These are phyloP conservation scores for Diospyros lotus DNA, from an alignment of 148 eudicot genomes.

Conservation along the genomic window DNA sequence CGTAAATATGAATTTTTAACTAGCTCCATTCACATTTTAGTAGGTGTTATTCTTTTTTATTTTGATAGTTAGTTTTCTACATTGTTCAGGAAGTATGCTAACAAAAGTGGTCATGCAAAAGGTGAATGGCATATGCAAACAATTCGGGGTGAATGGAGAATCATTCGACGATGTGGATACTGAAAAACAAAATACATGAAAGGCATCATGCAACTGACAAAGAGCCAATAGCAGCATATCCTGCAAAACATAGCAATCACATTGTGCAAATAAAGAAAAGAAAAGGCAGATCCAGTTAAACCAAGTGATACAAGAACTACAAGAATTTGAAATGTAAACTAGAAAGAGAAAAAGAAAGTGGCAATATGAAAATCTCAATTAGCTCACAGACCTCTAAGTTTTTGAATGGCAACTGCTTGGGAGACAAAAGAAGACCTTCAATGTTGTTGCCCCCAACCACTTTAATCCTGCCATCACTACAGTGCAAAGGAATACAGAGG, in stretches of 20 bases:
- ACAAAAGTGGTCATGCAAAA: not conserved
- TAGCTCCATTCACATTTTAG: not conserved
- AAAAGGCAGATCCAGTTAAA: not conserved
- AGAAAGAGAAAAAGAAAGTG: not conserved
- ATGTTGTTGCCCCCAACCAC: slow-evolving; percentile 78
- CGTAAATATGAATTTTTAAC: not conserved
- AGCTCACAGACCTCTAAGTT: slow-evolving; percentile 63
- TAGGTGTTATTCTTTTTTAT: not conserved
- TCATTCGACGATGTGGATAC: slow-evolving; percentile 4
- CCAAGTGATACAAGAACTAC: not conserved
- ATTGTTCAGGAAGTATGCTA: not conserved
- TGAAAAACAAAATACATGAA: no score
- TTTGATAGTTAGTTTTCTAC: not conserved
- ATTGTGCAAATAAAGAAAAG: not conserved
- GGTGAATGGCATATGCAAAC: not conserved
- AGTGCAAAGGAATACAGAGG: slow-evolving; percentile 8
- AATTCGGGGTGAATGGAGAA: not conserved
- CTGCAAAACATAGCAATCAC: not conserved
- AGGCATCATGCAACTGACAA: not conserved
- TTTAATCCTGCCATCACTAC: slow-evolving; percentile 95
- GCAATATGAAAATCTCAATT: slow-evolving; percentile 3
- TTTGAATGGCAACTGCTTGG: slow-evolving; percentile 65
- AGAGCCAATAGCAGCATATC: not conserved
- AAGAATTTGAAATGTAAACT: not conserved
- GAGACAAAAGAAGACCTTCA: slow-evolving; percentile 84